Evolutionary conservation across 768 basidiomycete genomes (phyloP), one percentile per base, ranked within the genome.

Genomic region (Rickenella mellea): DNA sequence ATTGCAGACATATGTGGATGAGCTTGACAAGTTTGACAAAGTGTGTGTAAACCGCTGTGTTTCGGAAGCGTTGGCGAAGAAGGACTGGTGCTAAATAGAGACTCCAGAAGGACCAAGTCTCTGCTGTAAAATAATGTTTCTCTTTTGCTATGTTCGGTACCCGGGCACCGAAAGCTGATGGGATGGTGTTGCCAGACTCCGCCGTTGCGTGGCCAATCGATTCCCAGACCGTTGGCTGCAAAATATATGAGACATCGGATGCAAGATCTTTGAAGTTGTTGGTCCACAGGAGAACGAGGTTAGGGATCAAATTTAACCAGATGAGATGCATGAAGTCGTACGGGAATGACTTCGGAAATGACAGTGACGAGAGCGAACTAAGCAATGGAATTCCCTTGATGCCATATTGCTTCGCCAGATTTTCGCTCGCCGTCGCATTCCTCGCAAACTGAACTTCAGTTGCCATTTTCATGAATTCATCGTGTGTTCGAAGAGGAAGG

Each of bases 1-100:
- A 14, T 4, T 25, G 19, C 6, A 43, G 11, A 44, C 62, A 66
- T 0, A 43, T 45, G 33, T 59, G 55, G 37, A 72, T 48, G 3
- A 72, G 58, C 3, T 8, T 29, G 10, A 6, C 42, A 7, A 9
- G 24, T 29, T 11, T 31, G 19, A 6, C 24, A 24, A 36, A 9
- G 46, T 74, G 70, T 0, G 57, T 45, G 45, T 65, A 73, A 48
- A 69, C 71, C 3, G 40, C 40, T 9, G 53, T 19, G 1, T 52
- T 39, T 6, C 7, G 24, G 49, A 40, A 44, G 28, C 51, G 32
- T 27, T 38, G 31, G 17, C 39, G 21, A 2, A 59, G 42, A 10
- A 57, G 36, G 0, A 30, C 42, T 1, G 53, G 57, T 2, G 50
- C 48, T 1, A 57, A 20, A 11, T 54, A 41, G 0, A 55, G 15